Evolutionary conservation across 73 alveolate species (phyloP).

Genomic region (Tetrahymena elliotti): DNA sequence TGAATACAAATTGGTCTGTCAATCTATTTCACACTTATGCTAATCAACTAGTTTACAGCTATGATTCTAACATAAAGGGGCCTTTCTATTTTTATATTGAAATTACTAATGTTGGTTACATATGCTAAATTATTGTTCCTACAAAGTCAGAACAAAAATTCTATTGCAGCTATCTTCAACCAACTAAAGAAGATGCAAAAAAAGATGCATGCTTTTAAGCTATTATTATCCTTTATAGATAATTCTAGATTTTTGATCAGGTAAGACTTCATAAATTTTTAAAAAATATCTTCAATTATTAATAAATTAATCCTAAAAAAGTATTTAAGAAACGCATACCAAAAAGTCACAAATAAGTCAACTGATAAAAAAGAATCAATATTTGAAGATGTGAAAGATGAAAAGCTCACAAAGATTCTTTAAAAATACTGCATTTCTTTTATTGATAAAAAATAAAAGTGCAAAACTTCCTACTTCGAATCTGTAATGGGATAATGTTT

Average conservation of each 20-base stretch:
- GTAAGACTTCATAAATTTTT: not conserved
- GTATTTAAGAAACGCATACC: not conserved
- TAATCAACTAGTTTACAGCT: not conserved
- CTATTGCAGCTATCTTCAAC: not conserved
- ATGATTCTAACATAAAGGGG: not conserved
- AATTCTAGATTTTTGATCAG: not conserved
- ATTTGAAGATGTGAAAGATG: not conserved
- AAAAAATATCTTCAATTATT: no score
- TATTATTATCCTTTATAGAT: not conserved
- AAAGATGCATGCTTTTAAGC: not conserved
- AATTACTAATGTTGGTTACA: not conserved
- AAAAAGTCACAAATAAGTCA: no score
- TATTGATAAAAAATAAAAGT: not conserved
- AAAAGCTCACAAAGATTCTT: not conserved
- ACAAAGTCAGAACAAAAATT: not conserved
- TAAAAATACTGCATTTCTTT: not conserved
- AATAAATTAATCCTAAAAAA: no score
- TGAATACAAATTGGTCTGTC: not conserved
- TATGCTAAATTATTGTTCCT: not conserved
- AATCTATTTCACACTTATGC: not conserved
- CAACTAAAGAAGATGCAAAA: not conserved
- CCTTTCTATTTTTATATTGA: not conserved
- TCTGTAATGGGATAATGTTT: not conserved
- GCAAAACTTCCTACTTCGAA: not conserved
- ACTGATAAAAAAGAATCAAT: not conserved